phyloP scores from a whole-genome alignment of 2,329 filamentous ascomycete species.

The Claviceps maximensis region DNA sequence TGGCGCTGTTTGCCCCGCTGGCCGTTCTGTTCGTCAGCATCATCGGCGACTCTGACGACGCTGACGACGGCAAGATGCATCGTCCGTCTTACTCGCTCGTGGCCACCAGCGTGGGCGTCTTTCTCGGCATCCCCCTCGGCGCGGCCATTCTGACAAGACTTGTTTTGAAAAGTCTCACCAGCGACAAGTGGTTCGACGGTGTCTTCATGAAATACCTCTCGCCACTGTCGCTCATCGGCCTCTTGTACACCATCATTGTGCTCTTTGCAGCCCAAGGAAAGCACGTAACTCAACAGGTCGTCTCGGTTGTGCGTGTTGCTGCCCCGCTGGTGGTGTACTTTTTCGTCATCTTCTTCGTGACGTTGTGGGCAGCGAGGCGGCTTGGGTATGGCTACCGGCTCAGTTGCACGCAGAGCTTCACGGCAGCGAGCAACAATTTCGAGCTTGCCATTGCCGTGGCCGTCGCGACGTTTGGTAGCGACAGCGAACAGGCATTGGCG shows the following conservation, averaged over 20 bases:
- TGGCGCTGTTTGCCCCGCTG: slow-evolving; percentile 58
- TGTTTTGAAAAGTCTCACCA: slow-evolving; percentile 38
- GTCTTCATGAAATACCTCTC: slow-evolving; percentile 57
- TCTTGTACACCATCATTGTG: slow-evolving; percentile 77
- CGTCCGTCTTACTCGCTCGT: slow-evolving; percentile 49
- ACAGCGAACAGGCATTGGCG: slow-evolving; percentile 70
- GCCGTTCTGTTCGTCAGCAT: slow-evolving; percentile 57
- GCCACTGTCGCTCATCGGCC: slow-evolving; percentile 67
- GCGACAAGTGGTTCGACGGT: slow-evolving; percentile 49
- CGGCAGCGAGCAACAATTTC: slow-evolving; percentile 85
- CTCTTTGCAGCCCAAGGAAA: slow-evolving; percentile 72
- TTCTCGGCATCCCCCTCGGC: slow-evolving; percentile 70
- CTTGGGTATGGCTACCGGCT: slow-evolving; percentile 64
- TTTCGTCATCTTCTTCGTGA: slow-evolving; percentile 56
- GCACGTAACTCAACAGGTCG: slow-evolving; percentile 69
- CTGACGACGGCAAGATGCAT: slow-evolving; percentile 19
- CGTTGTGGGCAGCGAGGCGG: slow-evolving; percentile 46
- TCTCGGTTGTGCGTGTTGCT: slow-evolving; percentile 67
- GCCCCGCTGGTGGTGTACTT: slow-evolving; percentile 79
- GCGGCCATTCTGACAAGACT: slow-evolving; percentile 69
- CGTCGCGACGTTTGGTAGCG: slow-evolving; percentile 63
- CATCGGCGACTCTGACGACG: slow-evolving; percentile 32
- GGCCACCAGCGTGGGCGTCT: slow-evolving; percentile 70
- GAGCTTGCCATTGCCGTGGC: slow-evolving; percentile 84
- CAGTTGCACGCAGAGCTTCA: slow-evolving; percentile 69